phyloP scores from a whole-genome alignment of 345 rosid genomes.

The Leavenworthia alabamica region DNA sequence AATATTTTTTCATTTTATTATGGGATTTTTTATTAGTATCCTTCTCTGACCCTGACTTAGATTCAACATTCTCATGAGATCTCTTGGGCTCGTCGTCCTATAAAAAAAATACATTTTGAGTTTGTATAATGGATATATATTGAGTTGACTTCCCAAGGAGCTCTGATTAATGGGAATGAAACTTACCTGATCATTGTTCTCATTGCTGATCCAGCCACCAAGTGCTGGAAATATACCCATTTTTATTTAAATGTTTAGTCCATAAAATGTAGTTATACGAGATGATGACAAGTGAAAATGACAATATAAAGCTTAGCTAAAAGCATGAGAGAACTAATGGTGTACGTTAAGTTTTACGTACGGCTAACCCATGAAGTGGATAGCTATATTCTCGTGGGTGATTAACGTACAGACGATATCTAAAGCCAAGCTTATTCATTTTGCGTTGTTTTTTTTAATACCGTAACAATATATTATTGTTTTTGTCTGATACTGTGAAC shows the following conservation, averaged over 20 bases:
- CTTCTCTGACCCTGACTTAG: slow-evolving; percentile 3
- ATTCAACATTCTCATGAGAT: slow-evolving; percentile 29
- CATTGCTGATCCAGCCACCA: neutral
- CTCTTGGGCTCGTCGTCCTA: slow-evolving; percentile 45
- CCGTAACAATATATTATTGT: no score
- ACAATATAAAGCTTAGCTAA: neutral
- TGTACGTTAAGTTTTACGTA: neutral
- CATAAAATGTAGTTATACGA: neutral
- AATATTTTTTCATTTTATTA: slow-evolving; percentile 12
- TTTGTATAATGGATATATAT: neutral
- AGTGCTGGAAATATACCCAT: neutral
- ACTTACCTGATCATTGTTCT: slow-evolving; percentile 12
- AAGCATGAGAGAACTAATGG: neutral
- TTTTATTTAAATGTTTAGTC: neutral
- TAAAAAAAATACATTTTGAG: neutral
- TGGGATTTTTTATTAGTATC: neutral
- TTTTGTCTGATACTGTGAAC: no score
- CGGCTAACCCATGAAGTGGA: neutral
- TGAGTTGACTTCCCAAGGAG: neutral
- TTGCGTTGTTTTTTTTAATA: no score
- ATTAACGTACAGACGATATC: neutral
- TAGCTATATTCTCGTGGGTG: neutral
- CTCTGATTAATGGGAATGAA: neutral
- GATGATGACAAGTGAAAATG: neutral
- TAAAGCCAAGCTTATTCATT: no score